phyloP scores from a whole-genome alignment of 192 early-diverging fungal genomes.

The Mortierella claussenii region DNA sequence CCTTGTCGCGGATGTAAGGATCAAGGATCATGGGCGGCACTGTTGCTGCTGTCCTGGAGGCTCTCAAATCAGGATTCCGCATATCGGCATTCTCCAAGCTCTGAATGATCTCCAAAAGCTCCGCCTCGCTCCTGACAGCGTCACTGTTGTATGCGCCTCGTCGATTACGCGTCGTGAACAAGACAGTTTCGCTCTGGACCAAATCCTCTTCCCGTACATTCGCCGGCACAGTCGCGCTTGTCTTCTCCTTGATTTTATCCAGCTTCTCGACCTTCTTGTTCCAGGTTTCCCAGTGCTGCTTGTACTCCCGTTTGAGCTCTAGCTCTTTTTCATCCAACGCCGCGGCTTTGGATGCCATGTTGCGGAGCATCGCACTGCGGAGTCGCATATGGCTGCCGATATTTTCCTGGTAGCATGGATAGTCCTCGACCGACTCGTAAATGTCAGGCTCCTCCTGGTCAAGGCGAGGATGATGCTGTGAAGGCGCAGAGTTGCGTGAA shows the following conservation, averaged over 20 bases:
- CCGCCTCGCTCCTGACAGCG: constrained; percentile 81
- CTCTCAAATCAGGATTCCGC: constrained; percentile 76
- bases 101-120: constrained; percentile 79
- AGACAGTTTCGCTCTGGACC: constrained; percentile 23
- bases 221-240: constrained; percentile 17
- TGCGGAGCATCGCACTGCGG: constrained; percentile 25
- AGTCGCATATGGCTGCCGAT: constrained; percentile 43
- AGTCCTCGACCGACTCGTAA: constrained; percentile 52
- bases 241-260: constrained; percentile 54
- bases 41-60: constrained; percentile 74
- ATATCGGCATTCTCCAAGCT: constrained; percentile 75
- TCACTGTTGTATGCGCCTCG: constrained; percentile 70
- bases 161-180: constrained; percentile 37
- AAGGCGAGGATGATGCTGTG: constrained; percentile 40
- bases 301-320: constrained; percentile 57
- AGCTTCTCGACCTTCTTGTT: constrained; percentile 55
- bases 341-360: constrained; percentile 26
- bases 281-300: constrained; percentile 59
- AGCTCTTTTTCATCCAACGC: constrained; percentile 55
- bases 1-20: constrained; percentile 59
- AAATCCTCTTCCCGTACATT: constrained; percentile 42
- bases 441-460: constrained; percentile 42
- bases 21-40: constrained; percentile 81
- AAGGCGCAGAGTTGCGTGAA: constrained; percentile 24
- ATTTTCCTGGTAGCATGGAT: constrained; percentile 58